Evolutionary conservation across 345 rosid genomes (phyloP), one percentile per base, ranked within the genome.

Genomic region (Camelina hispida): DNA sequence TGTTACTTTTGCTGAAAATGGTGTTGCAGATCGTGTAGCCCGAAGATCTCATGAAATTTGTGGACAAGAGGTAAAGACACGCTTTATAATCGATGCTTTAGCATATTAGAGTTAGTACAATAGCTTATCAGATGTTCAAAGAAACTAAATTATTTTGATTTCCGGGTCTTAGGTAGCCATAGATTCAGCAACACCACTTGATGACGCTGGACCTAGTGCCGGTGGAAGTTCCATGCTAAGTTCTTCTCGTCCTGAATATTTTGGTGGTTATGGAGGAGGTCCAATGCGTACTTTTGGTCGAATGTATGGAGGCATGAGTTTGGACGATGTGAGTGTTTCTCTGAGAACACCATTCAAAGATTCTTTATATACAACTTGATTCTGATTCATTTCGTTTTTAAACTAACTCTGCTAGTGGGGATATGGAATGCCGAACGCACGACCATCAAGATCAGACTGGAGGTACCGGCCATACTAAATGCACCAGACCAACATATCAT

Each of bases 121-220:
- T 3, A 37, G 25, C n/a, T 25, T 37, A 20, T 47, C 5, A 1
- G 76, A 60, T 44, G 50, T 61, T 37, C 25, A 22, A 17, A 40
- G 15, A 42, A 30, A 66, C 40, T 13, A 72, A 69, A 71, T 20
- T 34, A 38, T 76, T 30, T 65, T 61, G 59, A 23, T 68, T 16
- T 35, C 13, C 4, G 55, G 72, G 1, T n/a, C n/a, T 30, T 84
- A 95, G 99, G 96, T 95, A 66, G 99, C 97, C 25, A 95, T 92
- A 78, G 99, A 95, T 88, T 87, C 97, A 13, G 99, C 99, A 42
- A 84, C 98, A 13, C 99, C 99, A 59, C 79, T 92, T 69, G 96
- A 87, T 53, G 97, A 95, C 76, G 90, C 86, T 73, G 89, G 91
- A 67, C 85, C 90, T 15, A 88, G 93, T 69, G 83, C 73, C 3